Conservation (phyloP, 345 rosid species). For the Ailanthus altissimus region DNA sequence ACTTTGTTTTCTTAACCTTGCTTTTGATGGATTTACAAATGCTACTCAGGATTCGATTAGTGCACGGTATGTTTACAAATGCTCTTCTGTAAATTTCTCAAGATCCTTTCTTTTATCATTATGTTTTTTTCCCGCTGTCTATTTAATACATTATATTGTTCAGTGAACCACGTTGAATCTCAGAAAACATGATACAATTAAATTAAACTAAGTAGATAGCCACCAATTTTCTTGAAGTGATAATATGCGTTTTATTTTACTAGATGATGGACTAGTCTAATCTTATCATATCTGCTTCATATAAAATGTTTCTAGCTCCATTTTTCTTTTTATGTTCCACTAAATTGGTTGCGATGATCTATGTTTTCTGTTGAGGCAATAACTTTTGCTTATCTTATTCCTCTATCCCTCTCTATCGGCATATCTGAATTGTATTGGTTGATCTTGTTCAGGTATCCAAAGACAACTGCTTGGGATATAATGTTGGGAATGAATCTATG, state of each 20-base stretch:
- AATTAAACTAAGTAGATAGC: neutral
- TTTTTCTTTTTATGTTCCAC: neutral
- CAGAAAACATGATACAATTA: neutral
- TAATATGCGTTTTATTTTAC: neutral
- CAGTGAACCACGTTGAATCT: neutral
- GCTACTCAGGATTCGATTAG: constrained; percentile 96
- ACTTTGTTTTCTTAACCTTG: constrained; percentile 87
- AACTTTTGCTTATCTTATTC: neutral
- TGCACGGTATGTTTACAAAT: constrained; percentile 48
- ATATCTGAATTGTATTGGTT: neutral
- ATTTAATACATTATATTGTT: no score
- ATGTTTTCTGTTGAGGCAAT: no score
- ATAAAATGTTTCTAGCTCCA: no score
- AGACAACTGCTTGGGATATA: constrained; percentile 91
- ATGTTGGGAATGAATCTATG: constrained; percentile 97
- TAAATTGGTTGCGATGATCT: neutral
- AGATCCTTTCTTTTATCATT: neutral
- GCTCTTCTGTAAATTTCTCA: neutral
- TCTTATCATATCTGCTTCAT: no score
- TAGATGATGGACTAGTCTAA: no score
- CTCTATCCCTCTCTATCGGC: neutral
- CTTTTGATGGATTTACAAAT: constrained; percentile 97
- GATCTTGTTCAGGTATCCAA: constrained; percentile 60
- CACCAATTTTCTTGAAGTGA: neutral
- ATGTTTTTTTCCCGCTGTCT: no score